Evolutionary conservation across 331 rosid genomes (phyloP), one percentile per base, ranked within the genome.

Genomic region (Quercus lobata): DNA sequence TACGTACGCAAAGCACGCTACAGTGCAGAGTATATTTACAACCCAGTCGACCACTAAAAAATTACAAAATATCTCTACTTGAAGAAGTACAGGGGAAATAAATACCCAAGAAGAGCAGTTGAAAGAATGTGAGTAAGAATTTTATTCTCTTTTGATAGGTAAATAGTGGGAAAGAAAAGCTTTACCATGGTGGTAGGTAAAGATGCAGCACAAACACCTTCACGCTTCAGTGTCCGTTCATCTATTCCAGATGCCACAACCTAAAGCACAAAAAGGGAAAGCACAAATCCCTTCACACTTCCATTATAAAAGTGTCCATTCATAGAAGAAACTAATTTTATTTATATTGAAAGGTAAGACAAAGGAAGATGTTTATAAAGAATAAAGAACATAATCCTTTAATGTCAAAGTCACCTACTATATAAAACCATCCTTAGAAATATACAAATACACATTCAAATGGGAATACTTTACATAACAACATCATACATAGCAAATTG

Each of bases 191-290:
- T 95, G 49, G 99, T 93, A 17, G 99, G 99, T 84, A 95, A 75
- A 69, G 99, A 95, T 56, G 99, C 99, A 86, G 99, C 98, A 91
- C 99, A 93, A 83, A 95, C 98, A 84, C 99, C 99, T 90, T 93
- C 98, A 18, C 97, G 96, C 91, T 95, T 95, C 79, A 95, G 98
- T 14, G 99, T 95, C 22, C 96, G 94, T 79, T 93, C 99, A 88
- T 95, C 98, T 73, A 93, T 80, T 41, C 97, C 99, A 72, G 99
- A 96, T 82, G 99, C 97, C 24, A 96, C 99, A 78, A 96, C 92
- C 99, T 93, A 83, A 19, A 68, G 8, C 27, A 68, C 7, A 35
- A 68, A 17, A 29, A 18, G 41, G 3, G 37, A 16, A n/a, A 52
- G 46, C 76, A 81, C 16, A 81, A 81, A 80, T 56, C 54, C 54